A percentile compares a stretch with the other conserved stretches of the same genome.
phyloP scores from a whole-genome alignment of 164 flowering plant species.

The Magnolia changhungtana region DNA sequence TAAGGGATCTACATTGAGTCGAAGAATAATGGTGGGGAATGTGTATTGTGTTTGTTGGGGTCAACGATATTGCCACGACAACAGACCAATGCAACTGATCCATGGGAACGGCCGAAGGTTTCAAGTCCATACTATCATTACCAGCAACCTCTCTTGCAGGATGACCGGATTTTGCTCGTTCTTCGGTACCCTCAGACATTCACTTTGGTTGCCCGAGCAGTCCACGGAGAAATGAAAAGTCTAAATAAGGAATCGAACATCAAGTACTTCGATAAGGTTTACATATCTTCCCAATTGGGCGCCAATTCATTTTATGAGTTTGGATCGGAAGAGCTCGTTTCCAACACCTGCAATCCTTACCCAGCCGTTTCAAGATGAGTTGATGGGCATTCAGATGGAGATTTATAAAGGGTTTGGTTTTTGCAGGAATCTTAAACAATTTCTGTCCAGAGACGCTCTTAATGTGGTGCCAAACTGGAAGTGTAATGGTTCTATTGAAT shows the following conservation, averaged over 20 bases:
- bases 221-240: constrained; percentile 71
- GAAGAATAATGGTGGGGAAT: constrained; percentile 52
- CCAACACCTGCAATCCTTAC: constrained; percentile 67
- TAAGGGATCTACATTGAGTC: constrained; percentile 74
- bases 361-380: constrained; percentile 51
- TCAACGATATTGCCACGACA: constrained; percentile 61
- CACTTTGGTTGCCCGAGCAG: constrained; percentile 40
- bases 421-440: constrained; percentile 46
- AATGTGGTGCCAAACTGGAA: constrained; percentile 75
- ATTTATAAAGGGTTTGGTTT: constrained; percentile 49
- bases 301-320: constrained; percentile 45
- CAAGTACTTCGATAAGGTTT: constrained; percentile 69
- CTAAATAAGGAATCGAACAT: constrained; percentile 43
- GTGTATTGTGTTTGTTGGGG: constrained; percentile 74
- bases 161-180: constrained; percentile 67
- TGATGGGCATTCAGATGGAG: constrained; percentile 29
- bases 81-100: constrained; percentile 44
- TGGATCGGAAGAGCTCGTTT: constrained; percentile 44
- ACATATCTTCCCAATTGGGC: constrained; percentile 48
- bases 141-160: constrained; percentile 59
- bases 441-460: constrained; percentile 37
- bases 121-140: constrained; percentile 25
- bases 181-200: constrained; percentile 60
- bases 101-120: constrained; percentile 48
- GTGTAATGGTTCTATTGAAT: constrained; percentile 55